phyloP scores from a whole-genome alignment of 2,329 filamentous ascomycete species.

The Rhexocercosporidium sp. region DNA sequence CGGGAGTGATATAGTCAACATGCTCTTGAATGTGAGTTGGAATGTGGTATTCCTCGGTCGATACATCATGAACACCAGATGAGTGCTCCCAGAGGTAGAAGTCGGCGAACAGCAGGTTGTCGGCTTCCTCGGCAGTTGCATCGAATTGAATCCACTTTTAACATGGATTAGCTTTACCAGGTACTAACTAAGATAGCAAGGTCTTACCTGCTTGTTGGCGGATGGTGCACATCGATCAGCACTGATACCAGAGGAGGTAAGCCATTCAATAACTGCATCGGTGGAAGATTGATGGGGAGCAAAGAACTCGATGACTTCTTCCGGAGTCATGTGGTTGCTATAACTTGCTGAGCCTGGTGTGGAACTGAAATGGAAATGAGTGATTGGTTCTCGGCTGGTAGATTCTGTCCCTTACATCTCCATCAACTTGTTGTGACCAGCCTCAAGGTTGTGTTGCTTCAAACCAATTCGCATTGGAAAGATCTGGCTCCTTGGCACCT shows the following conservation, averaged over 20 bases:
- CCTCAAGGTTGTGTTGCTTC: slow-evolving; percentile 51
- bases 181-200: background rate
- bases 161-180: background rate
- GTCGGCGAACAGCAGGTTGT: slow-evolving; percentile 48
- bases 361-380: slow-evolving; percentile 37
- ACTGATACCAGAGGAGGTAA: slow-evolving; percentile 41
- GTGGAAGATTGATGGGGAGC: slow-evolving; percentile 41
- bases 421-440: slow-evolving; percentile 50
- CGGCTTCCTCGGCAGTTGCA: slow-evolving; percentile 42
- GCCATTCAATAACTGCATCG: slow-evolving; percentile 42
- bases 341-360: slow-evolving; percentile 45
- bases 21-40: slow-evolving; percentile 53
- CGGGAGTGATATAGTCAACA: slow-evolving; percentile 62
- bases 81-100: slow-evolving; percentile 65
- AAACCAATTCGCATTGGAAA: slow-evolving; percentile 53
- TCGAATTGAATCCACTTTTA: slow-evolving; percentile 45
- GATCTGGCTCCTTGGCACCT: slow-evolving; percentile 27
- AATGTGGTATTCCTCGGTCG: slow-evolving; percentile 52
- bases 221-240: slow-evolving; percentile 42
- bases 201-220: slow-evolving; percentile 40
- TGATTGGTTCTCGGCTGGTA: background rate
- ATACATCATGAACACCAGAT: slow-evolving; percentile 45
- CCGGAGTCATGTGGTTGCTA: slow-evolving; percentile 41
- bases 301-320: slow-evolving; percentile 45
- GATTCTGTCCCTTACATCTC: slow-evolving; percentile 39